These are phyloP conservation scores for Andalucia godoyi DNA, from an alignment of 78 protist genomes.

Conservation along the genomic window DNA sequence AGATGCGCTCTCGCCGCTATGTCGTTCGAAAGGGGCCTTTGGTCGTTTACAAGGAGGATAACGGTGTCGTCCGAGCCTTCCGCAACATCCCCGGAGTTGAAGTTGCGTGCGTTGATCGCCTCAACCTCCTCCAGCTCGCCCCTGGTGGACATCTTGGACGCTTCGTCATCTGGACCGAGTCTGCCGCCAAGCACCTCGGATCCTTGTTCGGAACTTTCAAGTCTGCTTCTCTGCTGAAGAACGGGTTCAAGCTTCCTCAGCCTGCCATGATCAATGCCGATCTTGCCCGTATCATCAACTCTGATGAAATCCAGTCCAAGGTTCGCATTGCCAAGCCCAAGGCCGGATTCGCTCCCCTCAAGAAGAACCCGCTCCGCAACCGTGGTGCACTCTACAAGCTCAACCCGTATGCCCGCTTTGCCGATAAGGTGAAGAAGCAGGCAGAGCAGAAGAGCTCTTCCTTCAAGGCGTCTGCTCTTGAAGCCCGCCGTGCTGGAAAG, in stretches of 20 bases:
- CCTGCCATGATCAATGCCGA: slow-evolving; percentile 84
- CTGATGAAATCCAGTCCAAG: slow-evolving; percentile 85
- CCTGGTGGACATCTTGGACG: slow-evolving; percentile 99
- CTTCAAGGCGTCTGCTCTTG: too few species aligned
- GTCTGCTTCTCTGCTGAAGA: slow-evolving; percentile 42
- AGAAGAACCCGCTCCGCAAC: slow-evolving; percentile 85
- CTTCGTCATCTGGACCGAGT: slow-evolving; percentile 96
- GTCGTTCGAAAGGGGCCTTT: slow-evolving; percentile 92
- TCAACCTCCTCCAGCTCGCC: slow-evolving; percentile 97
- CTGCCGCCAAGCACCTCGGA: slow-evolving; percentile 91
- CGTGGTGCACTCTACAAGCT: slow-evolving; percentile 37
- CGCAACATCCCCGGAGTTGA: slow-evolving; percentile 99
- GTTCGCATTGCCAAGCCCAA: slow-evolving; percentile 25
- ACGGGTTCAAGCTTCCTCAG: slow-evolving; percentile 73
- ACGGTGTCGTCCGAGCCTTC: slow-evolving; percentile 76
- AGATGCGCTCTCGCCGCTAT: slow-evolving; percentile 95
- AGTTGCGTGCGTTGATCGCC: slow-evolving; percentile 60
- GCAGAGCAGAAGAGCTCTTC: not conserved
- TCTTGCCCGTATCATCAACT: slow-evolving; percentile 84
- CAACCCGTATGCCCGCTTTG: slow-evolving; percentile 92
- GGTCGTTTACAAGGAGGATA: slow-evolving; percentile 71
- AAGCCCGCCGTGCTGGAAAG: slow-evolving; percentile 5
- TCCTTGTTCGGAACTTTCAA: slow-evolving; percentile 62
- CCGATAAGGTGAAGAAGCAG: not conserved
- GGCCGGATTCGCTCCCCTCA: not conserved